phyloP scores from a whole-genome alignment of 306 rosid genomes.

The Dryas alaskensis region DNA sequence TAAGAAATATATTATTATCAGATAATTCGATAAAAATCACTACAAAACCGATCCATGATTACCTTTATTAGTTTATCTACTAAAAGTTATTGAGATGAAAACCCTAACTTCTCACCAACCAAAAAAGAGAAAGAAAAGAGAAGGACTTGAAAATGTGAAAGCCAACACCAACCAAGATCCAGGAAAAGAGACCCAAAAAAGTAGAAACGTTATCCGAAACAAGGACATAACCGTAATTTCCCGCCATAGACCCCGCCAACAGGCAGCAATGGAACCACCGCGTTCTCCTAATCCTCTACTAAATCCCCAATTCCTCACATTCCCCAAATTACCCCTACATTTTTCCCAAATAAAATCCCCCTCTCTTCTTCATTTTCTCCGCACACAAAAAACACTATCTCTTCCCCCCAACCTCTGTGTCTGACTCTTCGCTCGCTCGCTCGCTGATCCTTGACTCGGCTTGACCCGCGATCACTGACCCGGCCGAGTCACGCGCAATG shows the following conservation, averaged over 20 bases:
- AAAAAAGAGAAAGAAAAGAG: background rate
- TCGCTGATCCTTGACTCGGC: conserved; percentile 7
- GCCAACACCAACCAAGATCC: conserved; percentile 9
- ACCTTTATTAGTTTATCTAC: background rate
- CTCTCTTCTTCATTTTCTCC: background rate
- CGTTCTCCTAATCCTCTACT: conserved; percentile 39
- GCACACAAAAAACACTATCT: background rate
- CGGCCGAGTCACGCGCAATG: conserved; percentile 52
- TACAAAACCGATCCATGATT: background rate
- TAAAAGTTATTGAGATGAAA: conserved; percentile 1
- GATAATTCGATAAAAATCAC: too few species aligned
- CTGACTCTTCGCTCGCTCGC: background rate
- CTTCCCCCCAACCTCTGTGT: background rate
- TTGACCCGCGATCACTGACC: conserved; percentile 19
- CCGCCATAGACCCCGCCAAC: background rate
- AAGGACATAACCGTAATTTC: conserved; percentile 36
- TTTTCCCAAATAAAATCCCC: background rate
- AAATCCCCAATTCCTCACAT: background rate
- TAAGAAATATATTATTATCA: too few species aligned
- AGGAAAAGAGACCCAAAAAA: conserved; percentile 8
- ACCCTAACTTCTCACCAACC: background rate
- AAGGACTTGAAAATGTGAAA: background rate
- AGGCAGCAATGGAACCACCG: conserved; percentile 41
- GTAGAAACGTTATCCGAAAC: conserved; percentile 28
- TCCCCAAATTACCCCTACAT: conserved; percentile 32